Conservation (phyloP, 352 stramenopile genomes). For the Phytophthora ohioensis region DNA sequence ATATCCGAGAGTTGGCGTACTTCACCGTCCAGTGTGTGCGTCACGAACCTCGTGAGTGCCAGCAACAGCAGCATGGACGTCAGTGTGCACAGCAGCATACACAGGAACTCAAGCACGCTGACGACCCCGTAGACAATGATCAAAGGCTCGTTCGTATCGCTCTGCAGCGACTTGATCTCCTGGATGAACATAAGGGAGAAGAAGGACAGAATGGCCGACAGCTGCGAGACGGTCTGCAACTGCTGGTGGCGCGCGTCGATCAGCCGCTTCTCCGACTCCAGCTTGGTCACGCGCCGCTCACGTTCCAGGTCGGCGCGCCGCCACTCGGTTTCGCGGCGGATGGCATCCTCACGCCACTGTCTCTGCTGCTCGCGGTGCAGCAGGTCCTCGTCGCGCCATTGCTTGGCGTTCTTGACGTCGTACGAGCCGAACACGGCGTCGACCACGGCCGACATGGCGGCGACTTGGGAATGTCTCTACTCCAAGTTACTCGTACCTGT, state of each 20-base stretch:
- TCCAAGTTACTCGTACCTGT: too few relatives aligned
- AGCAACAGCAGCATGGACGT: conserved; percentile 77
- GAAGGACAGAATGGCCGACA: conserved; percentile 70
- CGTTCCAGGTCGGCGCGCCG: conserved; percentile 75
- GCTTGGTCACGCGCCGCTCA: conserved; percentile 73
- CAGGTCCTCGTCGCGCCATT: conserved; percentile 85
- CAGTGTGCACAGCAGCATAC: conserved; percentile 78
- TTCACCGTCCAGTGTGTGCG: conserved; percentile 79
- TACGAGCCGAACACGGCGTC: conserved; percentile 87
- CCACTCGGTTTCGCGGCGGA: conserved; percentile 73
- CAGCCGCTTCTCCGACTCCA: conserved; percentile 82
- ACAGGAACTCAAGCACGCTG: conserved; percentile 73
- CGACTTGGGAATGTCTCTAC: too few relatives aligned
- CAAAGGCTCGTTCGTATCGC: conserved; percentile 55
- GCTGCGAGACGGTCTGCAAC: conserved; percentile 65
- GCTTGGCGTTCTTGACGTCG: conserved; percentile 86
- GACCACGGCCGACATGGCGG: conserved; percentile 61
- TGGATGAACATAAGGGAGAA: conserved; percentile 84
- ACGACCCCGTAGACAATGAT: conserved; percentile 70
- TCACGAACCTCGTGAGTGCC: conserved; percentile 80
- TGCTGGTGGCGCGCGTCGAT: conserved; percentile 78
- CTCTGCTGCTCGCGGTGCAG: conserved; percentile 79
- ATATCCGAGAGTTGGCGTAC: conserved; percentile 57
- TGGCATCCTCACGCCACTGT: conserved; percentile 82
- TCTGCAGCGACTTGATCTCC: conserved; percentile 62